phyloP scores from a whole-genome alignment of 345 rosid species.

The Melaleuca alternifolia region DNA sequence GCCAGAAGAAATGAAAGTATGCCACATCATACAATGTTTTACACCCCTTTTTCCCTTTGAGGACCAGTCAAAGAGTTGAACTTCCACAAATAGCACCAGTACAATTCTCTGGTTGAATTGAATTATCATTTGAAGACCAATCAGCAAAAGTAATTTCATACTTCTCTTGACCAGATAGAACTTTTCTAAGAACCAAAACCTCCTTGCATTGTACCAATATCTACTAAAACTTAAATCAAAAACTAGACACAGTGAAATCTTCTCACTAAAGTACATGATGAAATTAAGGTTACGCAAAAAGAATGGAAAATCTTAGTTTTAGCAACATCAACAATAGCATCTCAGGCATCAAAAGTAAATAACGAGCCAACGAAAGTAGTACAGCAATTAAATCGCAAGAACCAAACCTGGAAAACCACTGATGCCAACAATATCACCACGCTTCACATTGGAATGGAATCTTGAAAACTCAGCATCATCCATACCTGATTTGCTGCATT shows the following conservation, averaged over 20 bases:
- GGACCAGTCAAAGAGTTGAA: no score
- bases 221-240: no score
- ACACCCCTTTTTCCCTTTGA: no score
- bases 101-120: no score
- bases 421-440: conserved; percentile 94
- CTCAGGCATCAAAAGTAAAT: background rate
- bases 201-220: no score
- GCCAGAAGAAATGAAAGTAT: background rate
- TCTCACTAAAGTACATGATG: background rate
- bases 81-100: no score
- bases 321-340: background rate
- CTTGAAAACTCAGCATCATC: conserved; percentile 56
- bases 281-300: background rate
- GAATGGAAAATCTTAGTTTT: background rate
- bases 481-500: conserved; percentile 61
- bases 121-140: no score
- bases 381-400: background rate
- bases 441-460: conserved; percentile 63
- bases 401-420: conserved; percentile 86
- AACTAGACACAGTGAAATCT: background rate
- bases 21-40: no score
- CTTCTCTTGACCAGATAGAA: background rate
- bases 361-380: background rate
- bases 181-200: background rate
- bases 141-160: no score